phyloP scores from a whole-genome alignment of 1,284 basidiomycete genomes.

The Calocybe gambosa region DNA sequence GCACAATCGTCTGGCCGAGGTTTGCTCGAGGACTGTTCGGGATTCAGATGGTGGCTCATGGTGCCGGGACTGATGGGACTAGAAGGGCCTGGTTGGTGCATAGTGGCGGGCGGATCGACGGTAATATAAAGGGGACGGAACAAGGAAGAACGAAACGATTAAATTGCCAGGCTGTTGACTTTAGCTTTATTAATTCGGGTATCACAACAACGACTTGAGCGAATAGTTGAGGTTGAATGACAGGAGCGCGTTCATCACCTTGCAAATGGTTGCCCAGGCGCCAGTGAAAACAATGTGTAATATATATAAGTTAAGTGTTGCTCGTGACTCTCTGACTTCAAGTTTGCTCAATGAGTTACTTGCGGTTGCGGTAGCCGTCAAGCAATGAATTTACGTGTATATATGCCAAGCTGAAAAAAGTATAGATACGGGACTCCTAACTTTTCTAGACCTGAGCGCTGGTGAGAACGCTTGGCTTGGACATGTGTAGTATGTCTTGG shows the following conservation, averaged over 20 bases:
- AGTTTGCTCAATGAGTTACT: too few relatives aligned
- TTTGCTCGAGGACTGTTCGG: conserved; percentile 28
- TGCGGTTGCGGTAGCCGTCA: too few relatives aligned
- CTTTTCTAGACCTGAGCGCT: too few relatives aligned
- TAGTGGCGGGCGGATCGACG: conserved; percentile 12
- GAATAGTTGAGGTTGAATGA: conserved; percentile 6
- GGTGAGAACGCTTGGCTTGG: too few relatives aligned
- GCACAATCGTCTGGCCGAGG: conserved; percentile 34
- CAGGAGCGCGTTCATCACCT: conserved; percentile 14
- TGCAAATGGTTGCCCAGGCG: conserved; percentile 26
- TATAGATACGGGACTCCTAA: too few relatives aligned
- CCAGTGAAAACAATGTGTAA: background rate
- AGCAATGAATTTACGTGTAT: too few relatives aligned
- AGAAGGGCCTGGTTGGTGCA: conserved; percentile 36
- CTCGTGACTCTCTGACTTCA: conserved; percentile 1
- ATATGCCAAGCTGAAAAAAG: too few relatives aligned
- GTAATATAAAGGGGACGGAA: conserved; percentile 10
- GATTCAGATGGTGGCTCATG: conserved; percentile 25
- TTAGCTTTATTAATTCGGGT: conserved; percentile 6
- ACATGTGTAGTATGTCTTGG: too few relatives aligned
- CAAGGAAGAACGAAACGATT: conserved; percentile 1
- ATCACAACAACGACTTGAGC: conserved; percentile 7
- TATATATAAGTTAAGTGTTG: background rate
- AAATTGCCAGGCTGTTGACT: background rate
- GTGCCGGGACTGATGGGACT: conserved; percentile 23